A percentile compares a stretch with the other conserved stretches of the same genome.
Conservation (phyloP, 345 rosid species). For the Melaleuca alternifolia region DNA sequence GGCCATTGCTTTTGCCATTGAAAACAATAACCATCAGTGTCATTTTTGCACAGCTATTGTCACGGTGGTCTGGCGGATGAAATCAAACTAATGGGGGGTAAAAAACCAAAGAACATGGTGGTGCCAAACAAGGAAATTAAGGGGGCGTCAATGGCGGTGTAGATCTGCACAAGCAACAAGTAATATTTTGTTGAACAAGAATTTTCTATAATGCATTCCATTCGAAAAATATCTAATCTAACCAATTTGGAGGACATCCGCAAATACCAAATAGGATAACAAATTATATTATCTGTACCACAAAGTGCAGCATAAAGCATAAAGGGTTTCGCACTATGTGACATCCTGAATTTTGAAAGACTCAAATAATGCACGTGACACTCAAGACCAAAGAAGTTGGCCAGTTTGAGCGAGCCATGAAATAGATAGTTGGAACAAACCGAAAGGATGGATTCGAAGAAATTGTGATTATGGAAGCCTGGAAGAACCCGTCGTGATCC, state of each 20-base stretch:
- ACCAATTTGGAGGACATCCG: fast-evolving
- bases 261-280: not conserved
- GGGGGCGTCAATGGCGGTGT: not conserved
- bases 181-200: not conserved
- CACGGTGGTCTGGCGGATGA: not conserved
- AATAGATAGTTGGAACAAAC: too few species aligned
- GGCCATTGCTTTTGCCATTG: not conserved
- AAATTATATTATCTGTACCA: not conserved
- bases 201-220: not conserved
- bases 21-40: not conserved
- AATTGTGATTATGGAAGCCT: too few species aligned
- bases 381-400: too few species aligned
- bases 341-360: too few species aligned
- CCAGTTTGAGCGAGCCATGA: too few species aligned
- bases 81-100: not conserved
- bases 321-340: not conserved
- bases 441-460: too few species aligned
- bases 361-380: too few species aligned
- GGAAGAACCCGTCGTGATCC: too few species aligned
- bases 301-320: too few species aligned
- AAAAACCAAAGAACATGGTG: not conserved
- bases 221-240: not conserved
- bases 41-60: not conserved
- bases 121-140: not conserved
- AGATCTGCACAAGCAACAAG: not conserved